A percentile compares a stretch with the other conserved stretches of the same genome.
Conservation (phyloP, 768 basidiomycete genomes). For the Termitomyces sp. region DNA sequence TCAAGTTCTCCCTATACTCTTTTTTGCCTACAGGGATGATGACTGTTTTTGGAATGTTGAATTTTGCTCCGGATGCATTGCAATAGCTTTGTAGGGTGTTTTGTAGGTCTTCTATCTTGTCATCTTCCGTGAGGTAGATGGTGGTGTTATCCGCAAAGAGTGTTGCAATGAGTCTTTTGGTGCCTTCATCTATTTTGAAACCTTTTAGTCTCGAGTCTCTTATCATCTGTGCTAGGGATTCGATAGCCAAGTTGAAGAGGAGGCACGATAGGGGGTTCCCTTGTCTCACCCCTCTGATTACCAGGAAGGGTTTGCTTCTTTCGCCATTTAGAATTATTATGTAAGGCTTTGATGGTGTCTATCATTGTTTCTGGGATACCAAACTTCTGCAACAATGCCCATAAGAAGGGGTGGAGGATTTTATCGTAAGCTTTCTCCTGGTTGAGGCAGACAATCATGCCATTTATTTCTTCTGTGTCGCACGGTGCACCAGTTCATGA, state of each 20-base stretch:
- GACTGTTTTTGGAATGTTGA: slow-evolving; percentile 38
- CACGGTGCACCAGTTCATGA: not conserved
- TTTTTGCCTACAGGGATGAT: slow-evolving; percentile 29
- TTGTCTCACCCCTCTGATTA: slow-evolving; percentile 18
- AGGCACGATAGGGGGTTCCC: slow-evolving; percentile 38
- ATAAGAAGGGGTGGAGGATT: slow-evolving; percentile 1
- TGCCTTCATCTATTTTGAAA: slow-evolving; percentile 15
- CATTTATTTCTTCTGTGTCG: not conserved
- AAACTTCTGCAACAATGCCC: not conserved
- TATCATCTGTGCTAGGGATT: slow-evolving; percentile 30
- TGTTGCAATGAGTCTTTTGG: slow-evolving; percentile 4
- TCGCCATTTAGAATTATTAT: no score
- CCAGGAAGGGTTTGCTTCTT: not conserved
- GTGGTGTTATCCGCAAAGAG: slow-evolving; percentile 38
- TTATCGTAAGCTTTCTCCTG: not conserved
- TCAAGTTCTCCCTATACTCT: slow-evolving; percentile 19
- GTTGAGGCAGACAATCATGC: not conserved
- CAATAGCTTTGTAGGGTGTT: slow-evolving; percentile 19
- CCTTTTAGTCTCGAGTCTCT: slow-evolving; percentile 26
- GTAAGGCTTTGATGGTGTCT: no score
- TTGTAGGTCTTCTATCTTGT: slow-evolving; percentile 22
- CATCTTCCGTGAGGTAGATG: slow-evolving; percentile 25
- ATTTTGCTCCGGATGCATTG: slow-evolving; percentile 33
- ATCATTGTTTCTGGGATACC: no score
- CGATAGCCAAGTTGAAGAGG: slow-evolving; percentile 36